Evolutionary conservation across 106 monocot species (phyloP).

Genomic region (Platanthera guangdongensis): DNA sequence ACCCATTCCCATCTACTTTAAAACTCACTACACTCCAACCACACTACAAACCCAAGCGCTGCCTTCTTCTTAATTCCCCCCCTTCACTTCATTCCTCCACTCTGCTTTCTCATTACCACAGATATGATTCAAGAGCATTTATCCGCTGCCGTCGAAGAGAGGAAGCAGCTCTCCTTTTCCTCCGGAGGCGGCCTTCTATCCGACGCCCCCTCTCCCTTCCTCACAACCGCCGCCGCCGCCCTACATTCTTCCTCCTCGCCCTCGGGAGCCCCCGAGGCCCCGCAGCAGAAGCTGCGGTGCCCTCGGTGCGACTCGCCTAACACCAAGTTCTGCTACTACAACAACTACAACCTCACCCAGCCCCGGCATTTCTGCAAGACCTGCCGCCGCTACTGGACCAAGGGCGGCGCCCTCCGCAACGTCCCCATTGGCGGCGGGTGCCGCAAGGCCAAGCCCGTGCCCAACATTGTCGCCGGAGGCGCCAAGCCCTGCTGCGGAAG

Average conservation of each 20-base stretch:
- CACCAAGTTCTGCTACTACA: slow-evolving; percentile 62
- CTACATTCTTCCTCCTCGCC: slow-evolving; percentile 4
- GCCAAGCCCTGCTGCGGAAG: not conserved
- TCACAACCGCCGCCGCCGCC: slow-evolving; percentile 1
- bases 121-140: slow-evolving; percentile 24
- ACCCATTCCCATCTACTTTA: slow-evolving; percentile 5
- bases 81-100: not conserved
- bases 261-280: slow-evolving; percentile 9
- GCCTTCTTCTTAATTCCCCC: not conserved
- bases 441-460: slow-evolving; percentile 28
- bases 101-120: not conserved
- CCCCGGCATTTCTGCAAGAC: slow-evolving; percentile 57
- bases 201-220: slow-evolving; percentile 1
- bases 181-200: slow-evolving; percentile 2
- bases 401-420: slow-evolving; percentile 49
- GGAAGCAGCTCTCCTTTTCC: slow-evolving; percentile 9
- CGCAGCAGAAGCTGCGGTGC: slow-evolving; percentile 31
- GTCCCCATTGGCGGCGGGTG: slow-evolving; percentile 51
- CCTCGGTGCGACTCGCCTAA: slow-evolving; percentile 46
- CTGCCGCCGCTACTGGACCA: slow-evolving; percentile 60
- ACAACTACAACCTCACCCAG: slow-evolving; percentile 60
- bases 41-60: not conserved
- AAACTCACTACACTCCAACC: not conserved
- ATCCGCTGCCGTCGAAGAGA: slow-evolving; percentile 12
- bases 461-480: not conserved